Evolutionary conservation across 139 green algal genomes (phyloP).

Genomic region (Chlamydomonas sp.): DNA sequence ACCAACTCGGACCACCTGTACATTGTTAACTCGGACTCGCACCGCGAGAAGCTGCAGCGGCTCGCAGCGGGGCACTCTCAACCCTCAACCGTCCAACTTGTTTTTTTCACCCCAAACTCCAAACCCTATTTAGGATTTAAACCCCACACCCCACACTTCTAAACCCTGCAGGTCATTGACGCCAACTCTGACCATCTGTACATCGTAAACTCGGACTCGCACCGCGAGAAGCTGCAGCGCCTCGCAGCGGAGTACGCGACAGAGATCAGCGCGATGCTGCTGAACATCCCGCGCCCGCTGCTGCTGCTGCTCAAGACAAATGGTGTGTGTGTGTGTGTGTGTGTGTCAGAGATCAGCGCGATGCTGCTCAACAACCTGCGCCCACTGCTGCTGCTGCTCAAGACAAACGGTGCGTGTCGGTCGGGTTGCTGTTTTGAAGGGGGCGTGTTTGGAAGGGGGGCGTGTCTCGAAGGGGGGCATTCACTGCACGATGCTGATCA

Average conservation of each 20-base stretch:
- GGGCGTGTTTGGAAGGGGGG: background rate
- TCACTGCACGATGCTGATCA: too few relatives aligned
- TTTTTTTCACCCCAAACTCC: background rate
- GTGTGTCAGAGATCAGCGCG: conserved; percentile 66
- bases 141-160: too few relatives aligned
- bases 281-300: conserved; percentile 68
- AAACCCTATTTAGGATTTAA: conserved; percentile 1
- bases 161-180: conserved; percentile 28
- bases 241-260: conserved; percentile 60
- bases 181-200: conserved; percentile 45
- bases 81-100: background rate
- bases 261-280: conserved; percentile 73
- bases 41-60: conserved; percentile 40
- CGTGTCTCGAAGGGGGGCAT: too few relatives aligned
- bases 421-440: background rate
- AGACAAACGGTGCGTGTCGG: conserved; percentile 67
- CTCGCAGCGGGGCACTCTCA: conserved; percentile 59
- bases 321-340: too few relatives aligned
- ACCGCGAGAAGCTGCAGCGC: conserved; percentile 40
- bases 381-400: conserved; percentile 85
- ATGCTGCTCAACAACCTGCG: conserved; percentile 76
- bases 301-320: conserved; percentile 96
- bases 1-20: conserved; percentile 45
- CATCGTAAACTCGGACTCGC: conserved; percentile 25
- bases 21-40: conserved; percentile 25